Evolutionary conservation across 768 basidiomycete species (phyloP).

Genomic region (Mrakia blollopis): DNA sequence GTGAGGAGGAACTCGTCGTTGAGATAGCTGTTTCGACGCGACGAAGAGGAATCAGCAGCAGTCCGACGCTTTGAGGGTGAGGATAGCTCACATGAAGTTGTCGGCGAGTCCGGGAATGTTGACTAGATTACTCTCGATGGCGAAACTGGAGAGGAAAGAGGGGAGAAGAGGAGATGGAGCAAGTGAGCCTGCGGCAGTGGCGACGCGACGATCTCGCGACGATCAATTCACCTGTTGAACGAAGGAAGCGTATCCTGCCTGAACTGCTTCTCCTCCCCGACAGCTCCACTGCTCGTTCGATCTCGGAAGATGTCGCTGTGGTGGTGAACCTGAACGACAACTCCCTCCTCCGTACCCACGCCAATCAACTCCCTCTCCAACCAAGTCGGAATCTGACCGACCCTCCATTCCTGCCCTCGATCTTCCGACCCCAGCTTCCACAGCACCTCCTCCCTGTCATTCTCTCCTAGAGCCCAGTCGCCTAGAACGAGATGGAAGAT

Average conservation of each 20-base stretch:
- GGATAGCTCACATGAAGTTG: slow-evolving; percentile 16
- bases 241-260: slow-evolving; percentile 22
- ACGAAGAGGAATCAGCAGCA: not conserved
- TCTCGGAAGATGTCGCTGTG: slow-evolving; percentile 28
- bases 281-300: not conserved
- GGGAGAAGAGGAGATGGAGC: not conserved
- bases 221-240: slow-evolving; percentile 28
- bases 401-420: slow-evolving; percentile 14
- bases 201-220: not conserved
- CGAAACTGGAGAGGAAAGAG: slow-evolving; percentile 12
- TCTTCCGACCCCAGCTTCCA: not conserved
- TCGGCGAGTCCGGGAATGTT: slow-evolving; percentile 30
- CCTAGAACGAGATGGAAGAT: slow-evolving; percentile 31
- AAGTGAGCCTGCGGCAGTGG: too few relatives aligned
- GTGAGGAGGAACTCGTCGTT: slow-evolving; percentile 32
- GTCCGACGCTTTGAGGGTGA: not conserved
- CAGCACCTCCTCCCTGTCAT: not conserved
- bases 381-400: slow-evolving; percentile 28
- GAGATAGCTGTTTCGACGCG: not conserved
- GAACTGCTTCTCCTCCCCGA: slow-evolving; percentile 16
- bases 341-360: slow-evolving; percentile 3
- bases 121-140: slow-evolving; percentile 27
- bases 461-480: slow-evolving; percentile 18
- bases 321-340: slow-evolving; percentile 28
- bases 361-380: not conserved